Evolutionary conservation across 2,329 filamentous ascomycete species (phyloP), one percentile per base, ranked within the genome.

Genomic region (Amauroascus verrucosus): DNA sequence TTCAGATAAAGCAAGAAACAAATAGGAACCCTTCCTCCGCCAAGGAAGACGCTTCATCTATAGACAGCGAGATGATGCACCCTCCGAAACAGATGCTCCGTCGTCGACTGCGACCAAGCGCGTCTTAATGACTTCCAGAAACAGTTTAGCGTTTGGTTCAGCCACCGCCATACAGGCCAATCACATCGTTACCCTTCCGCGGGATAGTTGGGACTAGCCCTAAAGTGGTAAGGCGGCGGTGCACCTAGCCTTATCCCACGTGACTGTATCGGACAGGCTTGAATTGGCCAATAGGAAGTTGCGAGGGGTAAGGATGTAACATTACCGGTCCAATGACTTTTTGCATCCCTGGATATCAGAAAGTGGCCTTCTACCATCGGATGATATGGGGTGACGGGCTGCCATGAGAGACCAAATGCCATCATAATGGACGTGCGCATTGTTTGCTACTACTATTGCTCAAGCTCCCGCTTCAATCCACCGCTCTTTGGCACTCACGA

Each of bases 351-450:
- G 32, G n/a, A 40, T 43, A 41, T 50, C 35, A 50, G 40, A 43
- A 40, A 50, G 35, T 18, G 32, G 48, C 16, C 49, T 13, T 45
- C 11, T 13, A 28, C 40, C 50, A 41, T 26, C 50, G 32, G 9
- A 37, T 44, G 16, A 22, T 26, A 18, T 22, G 22, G 26, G 37
- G 14, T 24, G 28, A 6, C 18, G n/a, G 28, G 18, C 24, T 46
- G 50, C 41, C 41, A 52, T 52, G 50, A 30, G 6, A 46, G 40
- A 38, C 30, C 50, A 16, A 14, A 14, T 45, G 22, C 40, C 40
- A 20, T 32, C 50, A 46, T 52, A 38, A 52, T 52, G 50, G 50
- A 28, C 30, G 30, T n/a, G 24, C 46, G 50, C 8, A 30, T 20
- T 52, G 32, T 16, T 46, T 14, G 6, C 30, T 3, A 30, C 20